Percentiles rank a stretch among this genome's conserved stretches.
Conservation (phyloP, 2,329 filamentous ascomycete genomes). For the Davidsoniella neocaledoniae region DNA sequence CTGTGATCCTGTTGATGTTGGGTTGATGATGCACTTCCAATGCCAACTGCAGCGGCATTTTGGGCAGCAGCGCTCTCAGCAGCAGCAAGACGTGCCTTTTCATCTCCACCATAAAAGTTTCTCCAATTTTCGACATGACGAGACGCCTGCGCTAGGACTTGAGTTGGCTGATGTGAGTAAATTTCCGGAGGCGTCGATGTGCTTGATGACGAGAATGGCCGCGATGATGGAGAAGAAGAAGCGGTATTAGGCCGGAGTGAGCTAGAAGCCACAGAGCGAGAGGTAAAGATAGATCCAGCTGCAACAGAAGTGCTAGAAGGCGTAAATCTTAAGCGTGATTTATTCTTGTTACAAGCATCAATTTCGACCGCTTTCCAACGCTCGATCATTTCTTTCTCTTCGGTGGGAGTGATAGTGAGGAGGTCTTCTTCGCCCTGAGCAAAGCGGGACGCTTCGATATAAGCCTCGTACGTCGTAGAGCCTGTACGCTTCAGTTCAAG, state of each 20-base stretch:
- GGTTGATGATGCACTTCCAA: no score
- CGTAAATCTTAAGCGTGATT: background rate
- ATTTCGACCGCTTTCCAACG: background rate
- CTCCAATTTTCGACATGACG: background rate
- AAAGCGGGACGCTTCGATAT: slow-evolving; percentile 62
- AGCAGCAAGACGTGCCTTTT: background rate
- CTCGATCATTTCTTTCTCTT: slow-evolving; percentile 39
- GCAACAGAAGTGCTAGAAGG: background rate
- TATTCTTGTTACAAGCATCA: slow-evolving; percentile 5
- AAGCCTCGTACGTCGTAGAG: slow-evolving; percentile 55
- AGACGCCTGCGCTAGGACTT: background rate
- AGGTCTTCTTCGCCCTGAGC: slow-evolving; percentile 58
- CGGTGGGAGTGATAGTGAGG: slow-evolving; percentile 33
- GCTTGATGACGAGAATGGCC: no score
- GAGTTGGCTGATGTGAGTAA: background rate
- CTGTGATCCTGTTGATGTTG: no score
- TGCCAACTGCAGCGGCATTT: background rate
- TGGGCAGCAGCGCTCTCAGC: background rate
- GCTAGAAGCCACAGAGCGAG: no score
- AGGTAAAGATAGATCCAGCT: background rate
- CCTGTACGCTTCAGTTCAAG: slow-evolving; percentile 58
- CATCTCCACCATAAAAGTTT: background rate
- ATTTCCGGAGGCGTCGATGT: background rate
- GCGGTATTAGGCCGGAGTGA: no score
- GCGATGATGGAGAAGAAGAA: no score